Conservation (phyloP, 495 filamentous ascomycete species). For the Penicillium maclennaniae region DNA sequence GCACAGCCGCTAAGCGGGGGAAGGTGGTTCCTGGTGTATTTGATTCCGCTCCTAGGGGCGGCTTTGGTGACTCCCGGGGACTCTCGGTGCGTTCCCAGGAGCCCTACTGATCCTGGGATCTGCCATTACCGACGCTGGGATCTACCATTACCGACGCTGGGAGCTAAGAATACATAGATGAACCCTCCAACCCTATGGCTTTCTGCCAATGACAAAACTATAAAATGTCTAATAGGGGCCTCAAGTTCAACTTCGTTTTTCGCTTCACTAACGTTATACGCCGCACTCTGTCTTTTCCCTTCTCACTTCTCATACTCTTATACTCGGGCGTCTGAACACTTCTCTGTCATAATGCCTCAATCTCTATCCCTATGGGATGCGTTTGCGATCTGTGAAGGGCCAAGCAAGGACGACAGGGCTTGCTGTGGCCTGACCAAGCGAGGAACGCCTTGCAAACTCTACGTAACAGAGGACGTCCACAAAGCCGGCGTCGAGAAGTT, state of each 20-base stretch:
- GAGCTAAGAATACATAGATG: too few species aligned
- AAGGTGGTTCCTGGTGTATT: too few species aligned
- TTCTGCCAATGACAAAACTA: background rate
- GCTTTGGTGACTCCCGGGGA: too few species aligned
- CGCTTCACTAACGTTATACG: background rate
- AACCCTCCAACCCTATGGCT: too few species aligned
- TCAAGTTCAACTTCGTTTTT: background rate
- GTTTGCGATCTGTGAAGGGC: background rate
- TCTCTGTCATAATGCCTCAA: background rate
- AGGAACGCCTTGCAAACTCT: background rate
- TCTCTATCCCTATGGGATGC: background rate
- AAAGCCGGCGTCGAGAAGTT: background rate
- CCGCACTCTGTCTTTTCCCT: background rate
- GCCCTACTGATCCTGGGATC: too few species aligned
- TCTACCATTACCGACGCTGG: too few species aligned
- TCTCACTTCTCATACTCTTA: background rate
- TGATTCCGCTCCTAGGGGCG: too few species aligned
- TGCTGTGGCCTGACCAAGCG: slow-evolving; percentile 1
- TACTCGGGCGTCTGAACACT: background rate
- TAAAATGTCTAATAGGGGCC: background rate
- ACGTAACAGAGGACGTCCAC: background rate
- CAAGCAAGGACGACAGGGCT: background rate
- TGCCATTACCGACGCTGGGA: too few species aligned
- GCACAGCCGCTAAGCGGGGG: too few species aligned
- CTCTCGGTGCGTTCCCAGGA: too few species aligned